Percentiles rank a stretch among this genome's conserved stretches.
Evolutionary conservation across 1,284 basidiomycete species (phyloP).

Genomic region (Paramarasmius palmivorus): DNA sequence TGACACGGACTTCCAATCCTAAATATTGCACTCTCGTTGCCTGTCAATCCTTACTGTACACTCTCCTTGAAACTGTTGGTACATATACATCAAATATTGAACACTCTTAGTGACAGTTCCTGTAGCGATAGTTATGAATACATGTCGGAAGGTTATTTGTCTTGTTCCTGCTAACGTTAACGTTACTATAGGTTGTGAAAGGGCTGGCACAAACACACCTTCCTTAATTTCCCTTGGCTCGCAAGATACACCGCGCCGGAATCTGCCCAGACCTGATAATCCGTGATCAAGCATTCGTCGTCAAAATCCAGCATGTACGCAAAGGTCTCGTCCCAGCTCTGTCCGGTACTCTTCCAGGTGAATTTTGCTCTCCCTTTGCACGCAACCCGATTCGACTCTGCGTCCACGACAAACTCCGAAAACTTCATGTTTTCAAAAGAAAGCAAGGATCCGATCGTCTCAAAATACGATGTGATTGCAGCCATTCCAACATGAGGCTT

Average conservation of each 20-base stretch:
- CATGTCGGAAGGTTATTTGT: too few relatives aligned
- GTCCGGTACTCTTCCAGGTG: conserved; percentile 51
- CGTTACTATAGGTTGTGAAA: neutral
- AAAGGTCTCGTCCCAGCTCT: conserved; percentile 67
- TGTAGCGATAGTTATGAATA: too few relatives aligned
- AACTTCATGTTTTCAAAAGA: conserved; percentile 42
- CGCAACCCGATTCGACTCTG: conserved; percentile 47
- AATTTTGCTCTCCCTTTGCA: conserved; percentile 57
- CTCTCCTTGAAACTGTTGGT: too few relatives aligned
- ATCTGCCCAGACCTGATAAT: conserved; percentile 71
- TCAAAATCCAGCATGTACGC: conserved; percentile 64
- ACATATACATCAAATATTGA: too few relatives aligned
- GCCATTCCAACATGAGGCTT: conserved; percentile 44
- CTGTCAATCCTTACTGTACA: too few relatives aligned
- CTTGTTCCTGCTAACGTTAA: neutral
- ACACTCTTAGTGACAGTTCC: too few relatives aligned
- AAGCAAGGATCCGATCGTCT: conserved; percentile 44
- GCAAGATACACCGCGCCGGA: conserved; percentile 65
- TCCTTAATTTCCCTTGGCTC: conserved; percentile 39
- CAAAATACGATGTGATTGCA: conserved; percentile 51
- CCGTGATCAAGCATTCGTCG: conserved; percentile 48
- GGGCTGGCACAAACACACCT: conserved; percentile 7
- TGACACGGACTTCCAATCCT: too few relatives aligned
- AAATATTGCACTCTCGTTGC: too few relatives aligned
- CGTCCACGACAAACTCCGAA: conserved; percentile 41